These are phyloP conservation scores for Mycosphaerelloides madeirae DNA, from an alignment of 2,329 filamentous ascomycete genomes.

Conservation along the genomic window DNA sequence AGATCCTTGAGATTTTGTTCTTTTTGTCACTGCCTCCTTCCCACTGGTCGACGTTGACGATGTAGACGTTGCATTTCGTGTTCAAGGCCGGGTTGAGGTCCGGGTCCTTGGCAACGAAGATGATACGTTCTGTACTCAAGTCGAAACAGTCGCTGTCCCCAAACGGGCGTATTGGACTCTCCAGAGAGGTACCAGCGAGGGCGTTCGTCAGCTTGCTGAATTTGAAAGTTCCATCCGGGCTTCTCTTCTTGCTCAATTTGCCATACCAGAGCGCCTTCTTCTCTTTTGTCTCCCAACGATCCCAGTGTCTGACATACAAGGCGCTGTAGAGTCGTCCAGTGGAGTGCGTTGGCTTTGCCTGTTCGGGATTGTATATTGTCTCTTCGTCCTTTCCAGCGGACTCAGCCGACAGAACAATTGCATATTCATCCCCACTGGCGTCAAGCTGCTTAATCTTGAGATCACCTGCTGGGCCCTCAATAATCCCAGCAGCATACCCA, in stretches of 20 bases:
- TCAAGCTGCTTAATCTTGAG: slow-evolving; percentile 42
- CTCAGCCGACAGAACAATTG: slow-evolving; percentile 52
- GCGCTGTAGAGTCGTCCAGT: slow-evolving; percentile 48
- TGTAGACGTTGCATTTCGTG: slow-evolving; percentile 79
- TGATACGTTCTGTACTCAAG: slow-evolving; percentile 54
- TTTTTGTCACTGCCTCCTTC: slow-evolving; percentile 43
- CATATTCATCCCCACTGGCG: slow-evolving; percentile 30
- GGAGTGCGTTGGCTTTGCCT: slow-evolving; percentile 43
- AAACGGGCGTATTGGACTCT: slow-evolving; percentile 70
- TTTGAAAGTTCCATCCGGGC: slow-evolving; percentile 31
- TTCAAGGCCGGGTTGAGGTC: slow-evolving; percentile 65
- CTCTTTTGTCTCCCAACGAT: slow-evolving; percentile 58
- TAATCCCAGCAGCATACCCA: slow-evolving; percentile 29
- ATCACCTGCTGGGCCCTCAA: slow-evolving; percentile 46
- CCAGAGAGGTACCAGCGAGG: slow-evolving; percentile 55
- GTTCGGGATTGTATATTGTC: slow-evolving; percentile 53
- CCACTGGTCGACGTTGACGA: slow-evolving; percentile 61
- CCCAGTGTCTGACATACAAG: slow-evolving; percentile 53
- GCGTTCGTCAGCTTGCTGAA: slow-evolving; percentile 57
- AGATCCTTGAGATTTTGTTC: background rate
- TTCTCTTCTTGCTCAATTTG: slow-evolving; percentile 46
- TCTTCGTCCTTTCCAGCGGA: slow-evolving; percentile 59
- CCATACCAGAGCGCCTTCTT: slow-evolving; percentile 71
- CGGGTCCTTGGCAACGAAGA: slow-evolving; percentile 72
- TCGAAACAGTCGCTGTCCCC: slow-evolving; percentile 79